Conservation (phyloP, 2,329 filamentous ascomycete species). For the Trichoderma polysporum region DNA sequence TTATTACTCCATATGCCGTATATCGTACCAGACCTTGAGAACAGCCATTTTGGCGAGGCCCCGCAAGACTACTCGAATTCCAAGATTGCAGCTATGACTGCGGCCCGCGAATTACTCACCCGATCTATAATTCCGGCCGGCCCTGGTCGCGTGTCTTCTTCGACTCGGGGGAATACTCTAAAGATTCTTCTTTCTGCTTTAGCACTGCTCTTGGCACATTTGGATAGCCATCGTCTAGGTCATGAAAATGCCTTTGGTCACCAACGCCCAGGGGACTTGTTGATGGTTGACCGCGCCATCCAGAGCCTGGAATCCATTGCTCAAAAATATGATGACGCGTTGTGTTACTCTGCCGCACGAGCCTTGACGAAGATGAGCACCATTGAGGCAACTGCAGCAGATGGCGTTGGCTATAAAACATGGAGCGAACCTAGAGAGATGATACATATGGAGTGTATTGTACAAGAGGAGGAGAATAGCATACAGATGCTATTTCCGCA, state of each 20-base stretch:
- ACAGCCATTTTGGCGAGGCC: neutral
- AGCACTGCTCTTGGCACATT: neutral
- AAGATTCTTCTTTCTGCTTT: neutral
- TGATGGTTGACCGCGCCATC: neutral
- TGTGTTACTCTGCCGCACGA: neutral
- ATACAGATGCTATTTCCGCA: neutral
- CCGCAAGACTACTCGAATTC: neutral
- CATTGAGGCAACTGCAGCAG: neutral
- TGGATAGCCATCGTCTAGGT: neutral
- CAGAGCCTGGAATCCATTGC: neutral
- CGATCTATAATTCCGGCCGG: neutral
- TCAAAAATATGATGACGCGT: neutral
- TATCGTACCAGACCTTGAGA: conserved; percentile 28
- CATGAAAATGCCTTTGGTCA: neutral
- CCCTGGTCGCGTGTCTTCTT: neutral
- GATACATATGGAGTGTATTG: neutral
- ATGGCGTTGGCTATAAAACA: neutral
- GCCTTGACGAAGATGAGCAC: neutral
- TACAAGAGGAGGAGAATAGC: neutral
- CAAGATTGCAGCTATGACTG: neutral
- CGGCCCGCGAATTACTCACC: neutral
- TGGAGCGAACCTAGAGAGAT: neutral
- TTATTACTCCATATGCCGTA: conserved; percentile 43
- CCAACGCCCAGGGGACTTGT: neutral
- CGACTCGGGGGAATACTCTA: neutral